Conservation (phyloP, 1,139 yeast species). For the Geotrichum reessii region DNA sequence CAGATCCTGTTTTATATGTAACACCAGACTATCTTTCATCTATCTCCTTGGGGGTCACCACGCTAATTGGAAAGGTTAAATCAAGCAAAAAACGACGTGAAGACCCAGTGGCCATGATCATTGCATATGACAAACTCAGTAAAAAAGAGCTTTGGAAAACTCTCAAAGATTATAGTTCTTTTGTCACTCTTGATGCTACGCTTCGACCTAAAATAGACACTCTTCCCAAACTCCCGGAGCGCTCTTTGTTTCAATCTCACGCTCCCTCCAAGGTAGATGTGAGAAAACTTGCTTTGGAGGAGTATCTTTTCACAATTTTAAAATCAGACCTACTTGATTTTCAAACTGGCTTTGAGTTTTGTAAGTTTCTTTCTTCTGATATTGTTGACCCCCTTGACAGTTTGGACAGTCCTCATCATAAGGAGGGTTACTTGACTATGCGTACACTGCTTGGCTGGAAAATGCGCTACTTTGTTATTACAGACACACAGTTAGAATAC, state of each 20-base stretch:
- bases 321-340: slow-evolving; percentile 56
- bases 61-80: slow-evolving; percentile 41
- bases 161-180: slow-evolving; percentile 53
- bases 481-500: slow-evolving; percentile 57
- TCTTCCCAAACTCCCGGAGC: slow-evolving; percentile 55
- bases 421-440: slow-evolving; percentile 66
- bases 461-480: slow-evolving; percentile 65
- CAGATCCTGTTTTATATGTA: slow-evolving; percentile 40
- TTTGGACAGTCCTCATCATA: slow-evolving; percentile 50
- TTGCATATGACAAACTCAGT: slow-evolving; percentile 53
- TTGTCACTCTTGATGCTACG: slow-evolving; percentile 51
- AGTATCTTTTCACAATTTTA: slow-evolving; percentile 43
- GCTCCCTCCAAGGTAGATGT: slow-evolving; percentile 63
- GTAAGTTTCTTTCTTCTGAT: slow-evolving; percentile 64
- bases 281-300: slow-evolving; percentile 51
- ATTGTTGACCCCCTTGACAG: slow-evolving; percentile 61
- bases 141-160: slow-evolving; percentile 68
- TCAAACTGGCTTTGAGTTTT: slow-evolving; percentile 48
- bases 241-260: slow-evolving; percentile 48
- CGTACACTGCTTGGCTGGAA: slow-evolving; percentile 68
- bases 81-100: slow-evolving; percentile 37
- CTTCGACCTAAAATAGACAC: slow-evolving; percentile 47
- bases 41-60: slow-evolving; percentile 53
- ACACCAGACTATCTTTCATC: slow-evolving; percentile 65
- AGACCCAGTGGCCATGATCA: slow-evolving; percentile 56